These are phyloP conservation scores for Trifolium repens DNA, from an alignment of 306 rosid species.

Conservation along the genomic window DNA sequence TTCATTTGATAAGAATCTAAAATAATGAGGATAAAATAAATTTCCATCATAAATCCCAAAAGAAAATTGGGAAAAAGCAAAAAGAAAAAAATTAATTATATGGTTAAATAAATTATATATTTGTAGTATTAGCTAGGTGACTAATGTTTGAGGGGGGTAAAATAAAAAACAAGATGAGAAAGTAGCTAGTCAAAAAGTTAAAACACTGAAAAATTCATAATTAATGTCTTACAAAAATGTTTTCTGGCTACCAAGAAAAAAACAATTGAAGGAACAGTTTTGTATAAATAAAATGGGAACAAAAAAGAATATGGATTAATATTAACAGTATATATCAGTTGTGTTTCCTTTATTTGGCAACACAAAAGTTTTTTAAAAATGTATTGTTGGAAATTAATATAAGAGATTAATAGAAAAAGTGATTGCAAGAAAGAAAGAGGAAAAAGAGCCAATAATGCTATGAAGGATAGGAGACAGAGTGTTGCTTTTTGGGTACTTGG, in stretches of 20 bases:
- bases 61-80: conserved; percentile 10
- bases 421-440: conserved; percentile 43
- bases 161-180: conserved; percentile 32
- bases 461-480: conserved; percentile 84
- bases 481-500: conserved; percentile 93
- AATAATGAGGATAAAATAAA: conserved; percentile 36
- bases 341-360: conserved; percentile 50
- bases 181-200: conserved; percentile 46
- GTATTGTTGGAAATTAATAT: conserved; percentile 59
- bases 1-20: conserved; percentile 39
- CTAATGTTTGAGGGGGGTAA: neutral
- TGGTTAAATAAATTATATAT: neutral
- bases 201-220: conserved; percentile 43
- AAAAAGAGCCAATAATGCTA: conserved; percentile 69
- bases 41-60: conserved; percentile 27
- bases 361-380: conserved; percentile 40
- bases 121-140: neutral
- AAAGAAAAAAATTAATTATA: neutral
- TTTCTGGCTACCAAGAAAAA: conserved; percentile 35
- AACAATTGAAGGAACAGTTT: conserved; percentile 32
- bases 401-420: conserved; percentile 69
- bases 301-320: conserved; percentile 38
- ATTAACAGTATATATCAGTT: conserved; percentile 39
- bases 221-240: conserved; percentile 50
- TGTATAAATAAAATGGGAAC: conserved; percentile 49